Evolutionary conservation across 495 filamentous ascomycete genomes (phyloP), one percentile per base, ranked within the genome.

Genomic region (Aspergillus nanangensis): DNA sequence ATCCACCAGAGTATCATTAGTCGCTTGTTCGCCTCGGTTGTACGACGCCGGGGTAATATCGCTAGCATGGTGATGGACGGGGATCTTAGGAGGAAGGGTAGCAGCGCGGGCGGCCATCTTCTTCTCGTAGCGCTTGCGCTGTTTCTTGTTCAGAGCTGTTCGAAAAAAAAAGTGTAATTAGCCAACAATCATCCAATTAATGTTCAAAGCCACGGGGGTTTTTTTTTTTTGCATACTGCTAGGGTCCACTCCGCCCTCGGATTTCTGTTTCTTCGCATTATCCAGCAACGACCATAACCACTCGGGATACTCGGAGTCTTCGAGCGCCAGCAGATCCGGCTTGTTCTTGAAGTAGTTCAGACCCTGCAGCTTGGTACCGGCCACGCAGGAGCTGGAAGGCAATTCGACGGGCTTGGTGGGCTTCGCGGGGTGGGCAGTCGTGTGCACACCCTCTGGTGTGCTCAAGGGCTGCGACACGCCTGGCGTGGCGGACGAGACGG

Each of bases 331-430:
- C 4, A 81, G 64, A 45, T 81, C 78, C 0, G 82, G 81, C 58
- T 89, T 82, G 31, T 76, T 76, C 72, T 96, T 96, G 57, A 94
- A 71, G 70, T 93, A 96, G 63, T 90, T 94, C 49, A 98, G 74
- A 5, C 90, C 89, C 23, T 72, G 81, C 43, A 98, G 59, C 25
- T 76, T 67, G 2, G 87, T 90, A 15, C 93, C 93, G 3, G 82
- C 80, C 1, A 75, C 65, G 38, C 83, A 83, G 34, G 66, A 79
- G 41, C 78, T 81, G 3, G 55, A 53, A 31, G 60, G 49, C 14
- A 62, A 67, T 41, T 58, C 47, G 1, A 53, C 45, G 8, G 63
- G 41, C 42, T 67, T 65, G 21, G 54, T 36, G 41, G 58, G 31
- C 39, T 61, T 51, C 17, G 20, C 54, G 22, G 57, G 45, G 33